These are phyloP conservation scores for Cladophialophora carrionii DNA, from an alignment of 2,329 filamentous ascomycete genomes.

Conservation along the genomic window DNA sequence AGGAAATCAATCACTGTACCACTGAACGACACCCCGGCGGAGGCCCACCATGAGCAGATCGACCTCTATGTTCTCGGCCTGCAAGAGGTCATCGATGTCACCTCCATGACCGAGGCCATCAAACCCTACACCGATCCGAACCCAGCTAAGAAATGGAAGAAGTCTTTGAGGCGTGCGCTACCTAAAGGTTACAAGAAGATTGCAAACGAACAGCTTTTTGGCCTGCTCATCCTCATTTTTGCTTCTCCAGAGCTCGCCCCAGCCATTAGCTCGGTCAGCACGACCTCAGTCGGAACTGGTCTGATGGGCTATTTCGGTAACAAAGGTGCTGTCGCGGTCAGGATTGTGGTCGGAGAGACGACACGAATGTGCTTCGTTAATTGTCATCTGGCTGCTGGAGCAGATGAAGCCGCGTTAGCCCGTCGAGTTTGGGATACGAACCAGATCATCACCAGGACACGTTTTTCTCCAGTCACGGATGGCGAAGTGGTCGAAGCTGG, in stretches of 20 bases:
- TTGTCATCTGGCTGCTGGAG: slow-evolving; percentile 85
- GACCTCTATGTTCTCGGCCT: slow-evolving; percentile 88
- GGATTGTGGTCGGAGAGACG: slow-evolving; percentile 84
- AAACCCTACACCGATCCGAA: slow-evolving; percentile 73
- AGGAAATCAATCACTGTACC: slow-evolving; percentile 52
- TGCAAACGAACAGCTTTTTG: slow-evolving; percentile 81
- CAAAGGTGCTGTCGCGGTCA: slow-evolving; percentile 83
- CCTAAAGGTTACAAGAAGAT: slow-evolving; percentile 77
- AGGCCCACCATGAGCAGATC: slow-evolving; percentile 66
- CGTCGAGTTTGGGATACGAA: slow-evolving; percentile 86
- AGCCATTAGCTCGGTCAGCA: slow-evolving; percentile 79
- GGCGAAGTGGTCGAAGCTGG: slow-evolving; percentile 65
- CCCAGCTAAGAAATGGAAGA: slow-evolving; percentile 77
- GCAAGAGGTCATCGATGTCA: slow-evolving; percentile 89
- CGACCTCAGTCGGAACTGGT: slow-evolving; percentile 81
- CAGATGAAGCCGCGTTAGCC: slow-evolving; percentile 75
- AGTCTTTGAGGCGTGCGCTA: slow-evolving; percentile 71
- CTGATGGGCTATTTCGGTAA: slow-evolving; percentile 93
- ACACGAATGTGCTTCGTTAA: slow-evolving; percentile 90
- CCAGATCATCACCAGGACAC: slow-evolving; percentile 75
- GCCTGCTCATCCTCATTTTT: slow-evolving; percentile 81
- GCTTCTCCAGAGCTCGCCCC: slow-evolving; percentile 75
- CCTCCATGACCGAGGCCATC: slow-evolving; percentile 76
- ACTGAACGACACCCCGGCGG: slow-evolving; percentile 48
- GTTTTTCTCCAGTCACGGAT: slow-evolving; percentile 73